A percentile compares a stretch with the other conserved stretches of the same genome.
phyloP scores from a whole-genome alignment of 345 rosid genomes.

The Turritis glabra region DNA sequence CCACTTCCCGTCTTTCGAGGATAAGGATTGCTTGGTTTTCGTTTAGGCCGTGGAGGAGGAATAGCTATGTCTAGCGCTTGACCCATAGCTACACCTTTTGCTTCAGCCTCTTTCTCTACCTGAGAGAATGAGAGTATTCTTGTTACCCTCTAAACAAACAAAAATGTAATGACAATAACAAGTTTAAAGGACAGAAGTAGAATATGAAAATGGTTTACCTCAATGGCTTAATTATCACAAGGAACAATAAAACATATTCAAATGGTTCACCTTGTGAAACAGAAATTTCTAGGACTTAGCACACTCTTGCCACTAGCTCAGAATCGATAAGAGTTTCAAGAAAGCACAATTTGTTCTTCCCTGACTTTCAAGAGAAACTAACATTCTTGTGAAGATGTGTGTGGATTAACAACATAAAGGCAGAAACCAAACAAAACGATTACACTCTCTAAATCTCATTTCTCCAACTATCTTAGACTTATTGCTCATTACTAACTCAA shows the following conservation, averaged over 20 bases:
- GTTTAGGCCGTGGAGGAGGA: constrained; percentile 97
- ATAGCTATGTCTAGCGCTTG: constrained; percentile 81
- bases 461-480: background rate
- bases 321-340: constrained; percentile 10
- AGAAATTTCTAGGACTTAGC: background rate
- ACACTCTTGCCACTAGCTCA: background rate
- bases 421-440: background rate
- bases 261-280: background rate
- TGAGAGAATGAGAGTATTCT: constrained; percentile 40
- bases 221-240: constrained; percentile 16
- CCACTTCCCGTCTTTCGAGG: constrained; percentile 68
- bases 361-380: constrained; percentile 2
- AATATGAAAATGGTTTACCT: constrained; percentile 23
- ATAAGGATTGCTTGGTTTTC: constrained; percentile 93
- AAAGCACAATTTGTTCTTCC: background rate
- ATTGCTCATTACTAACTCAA: background rate
- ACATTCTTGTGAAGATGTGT: constrained; percentile 1
- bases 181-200: background rate
- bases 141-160: background rate
- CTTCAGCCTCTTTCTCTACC: constrained; percentile 96
- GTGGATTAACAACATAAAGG: constrained; percentile 7
- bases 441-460: background rate
- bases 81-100: constrained; percentile 73
- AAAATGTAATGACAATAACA: background rate
- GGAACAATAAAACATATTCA: constrained; percentile 14